phyloP scores from a whole-genome alignment of 106 monocot genomes.

The Platanthera guangdongensis region DNA sequence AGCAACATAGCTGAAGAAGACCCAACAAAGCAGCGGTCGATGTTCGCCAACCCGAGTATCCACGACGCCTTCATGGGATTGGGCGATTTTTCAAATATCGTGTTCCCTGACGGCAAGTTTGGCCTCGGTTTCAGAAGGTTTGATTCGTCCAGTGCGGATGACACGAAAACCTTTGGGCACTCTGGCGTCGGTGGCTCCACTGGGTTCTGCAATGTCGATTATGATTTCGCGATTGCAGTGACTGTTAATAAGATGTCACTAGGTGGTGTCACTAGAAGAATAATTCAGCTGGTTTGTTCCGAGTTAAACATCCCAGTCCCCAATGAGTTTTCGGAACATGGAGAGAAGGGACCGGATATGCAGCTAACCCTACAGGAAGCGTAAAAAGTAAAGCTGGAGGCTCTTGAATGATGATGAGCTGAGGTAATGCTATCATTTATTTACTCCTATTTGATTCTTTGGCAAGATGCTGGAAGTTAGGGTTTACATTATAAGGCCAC shows the following conservation, averaged over 20 bases:
- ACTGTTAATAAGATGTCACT: conserved; percentile 94
- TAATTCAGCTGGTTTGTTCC: conserved; percentile 76
- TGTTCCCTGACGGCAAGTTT: conserved; percentile 53
- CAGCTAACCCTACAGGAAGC: conserved; percentile 22
- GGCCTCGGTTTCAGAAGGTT: conserved; percentile 86
- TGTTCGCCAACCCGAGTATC: conserved; percentile 46
- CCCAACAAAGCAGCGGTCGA: not conserved
- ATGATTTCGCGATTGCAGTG: conserved; percentile 79
- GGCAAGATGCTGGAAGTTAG: not conserved
- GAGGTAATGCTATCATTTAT: not conserved
- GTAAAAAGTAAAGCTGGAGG: not conserved
- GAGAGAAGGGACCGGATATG: conserved; percentile 77
- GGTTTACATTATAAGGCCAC: not conserved
- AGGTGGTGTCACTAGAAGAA: conserved; percentile 70
- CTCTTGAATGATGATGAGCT: not conserved
- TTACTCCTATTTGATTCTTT: not conserved
- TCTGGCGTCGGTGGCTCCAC: conserved; percentile 93
- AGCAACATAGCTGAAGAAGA: conserved; percentile 9
- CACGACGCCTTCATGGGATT: conserved; percentile 71
- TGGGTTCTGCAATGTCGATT: conserved; percentile 70
- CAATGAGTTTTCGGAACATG: conserved; percentile 54
- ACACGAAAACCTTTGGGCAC: conserved; percentile 57
- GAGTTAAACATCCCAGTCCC: conserved; percentile 72
- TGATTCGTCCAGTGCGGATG: conserved; percentile 7
- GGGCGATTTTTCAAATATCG: conserved; percentile 46